A percentile compares a stretch with the other conserved stretches of the same genome.
Evolutionary conservation across 768 basidiomycete species (phyloP).

Genomic region (Agrocybe praecox): DNA sequence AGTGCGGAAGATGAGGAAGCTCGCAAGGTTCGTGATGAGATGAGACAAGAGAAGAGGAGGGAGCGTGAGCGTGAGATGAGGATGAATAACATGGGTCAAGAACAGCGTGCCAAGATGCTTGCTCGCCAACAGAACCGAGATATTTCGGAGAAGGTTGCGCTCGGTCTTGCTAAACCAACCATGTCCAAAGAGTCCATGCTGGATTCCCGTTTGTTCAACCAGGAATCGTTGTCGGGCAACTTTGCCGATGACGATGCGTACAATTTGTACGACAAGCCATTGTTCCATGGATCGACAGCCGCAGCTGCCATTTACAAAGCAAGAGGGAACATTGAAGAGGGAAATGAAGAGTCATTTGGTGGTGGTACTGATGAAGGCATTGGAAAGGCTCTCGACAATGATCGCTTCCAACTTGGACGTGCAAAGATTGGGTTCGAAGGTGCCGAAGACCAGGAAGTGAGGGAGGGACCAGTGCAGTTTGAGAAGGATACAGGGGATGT

Average conservation of each 20-base stretch:
- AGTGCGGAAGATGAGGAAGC: conserved; percentile 83
- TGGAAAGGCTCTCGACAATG: conserved; percentile 85
- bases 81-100: conserved; percentile 98
- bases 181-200: conserved; percentile 96
- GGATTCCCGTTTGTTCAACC: conserved; percentile 97
- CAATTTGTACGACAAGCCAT: conserved; percentile 74
- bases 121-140: conserved; percentile 97
- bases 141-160: conserved; percentile 98
- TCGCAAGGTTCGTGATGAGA: conserved; percentile 82
- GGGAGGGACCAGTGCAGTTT: conserved; percentile 96
- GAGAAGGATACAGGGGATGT: conserved; percentile 98
- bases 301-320: conserved; percentile 97
- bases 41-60: conserved; percentile 88
- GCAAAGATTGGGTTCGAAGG: conserved; percentile 90
- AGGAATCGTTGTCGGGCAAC: conserved; percentile 77
- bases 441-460: conserved; percentile 78
- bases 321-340: conserved; percentile 80
- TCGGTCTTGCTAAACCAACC: conserved; percentile 97
- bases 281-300: conserved; percentile 7
- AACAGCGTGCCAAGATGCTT: conserved; percentile 93
- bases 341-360: conserved; percentile 90
- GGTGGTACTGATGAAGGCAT: conserved; percentile 97
- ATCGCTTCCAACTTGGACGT: conserved; percentile 89
- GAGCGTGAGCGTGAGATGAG: conserved; percentile 97
- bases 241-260: conserved; percentile 96